A percentile compares a stretch with the other conserved stretches of the same genome.
phyloP scores from a whole-genome alignment of 2,329 filamentous ascomycete species.

The Xylariaceae sp. region DNA sequence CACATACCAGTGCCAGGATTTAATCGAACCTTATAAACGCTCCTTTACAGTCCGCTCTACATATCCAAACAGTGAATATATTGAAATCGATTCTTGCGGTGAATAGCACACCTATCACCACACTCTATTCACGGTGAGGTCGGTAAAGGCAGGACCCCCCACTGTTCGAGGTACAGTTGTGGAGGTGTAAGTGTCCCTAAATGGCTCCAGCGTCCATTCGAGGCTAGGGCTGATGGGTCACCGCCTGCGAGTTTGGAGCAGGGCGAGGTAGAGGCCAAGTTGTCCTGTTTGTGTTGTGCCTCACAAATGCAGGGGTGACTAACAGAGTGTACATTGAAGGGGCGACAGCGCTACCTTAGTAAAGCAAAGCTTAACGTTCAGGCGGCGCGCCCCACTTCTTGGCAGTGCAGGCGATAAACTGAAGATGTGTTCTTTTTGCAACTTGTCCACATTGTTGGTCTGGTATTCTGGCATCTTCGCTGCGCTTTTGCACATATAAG shows the following conservation, averaged over 20 bases:
- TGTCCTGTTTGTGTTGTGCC: conserved; percentile 15
- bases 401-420: conserved; percentile 9
- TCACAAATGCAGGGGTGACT: conserved; percentile 1
- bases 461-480: conserved; percentile 18
- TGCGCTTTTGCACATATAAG: conserved; percentile 27
- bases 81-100: no score
- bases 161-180: background rate
- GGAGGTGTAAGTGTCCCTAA: background rate
- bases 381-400: conserved; percentile 21
- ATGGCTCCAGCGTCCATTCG: background rate
- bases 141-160: background rate
- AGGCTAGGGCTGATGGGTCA: background rate
- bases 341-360: background rate
- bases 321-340: conserved; percentile 1
- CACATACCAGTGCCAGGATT: background rate
- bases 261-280: conserved; percentile 11
- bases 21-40: background rate
- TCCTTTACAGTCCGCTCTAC: background rate
- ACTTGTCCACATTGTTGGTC: conserved; percentile 28
- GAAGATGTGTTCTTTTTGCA: conserved; percentile 33
- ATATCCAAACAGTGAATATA: no score
- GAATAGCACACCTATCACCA: no score
- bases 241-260: background rate
- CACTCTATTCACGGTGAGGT: background rate
- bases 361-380: conserved; percentile 2